A percentile compares a stretch with the other conserved stretches of the same genome.
These are phyloP conservation scores for Rubia occidens DNA, from an alignment of 305 asterid genomes.

Conservation along the genomic window DNA sequence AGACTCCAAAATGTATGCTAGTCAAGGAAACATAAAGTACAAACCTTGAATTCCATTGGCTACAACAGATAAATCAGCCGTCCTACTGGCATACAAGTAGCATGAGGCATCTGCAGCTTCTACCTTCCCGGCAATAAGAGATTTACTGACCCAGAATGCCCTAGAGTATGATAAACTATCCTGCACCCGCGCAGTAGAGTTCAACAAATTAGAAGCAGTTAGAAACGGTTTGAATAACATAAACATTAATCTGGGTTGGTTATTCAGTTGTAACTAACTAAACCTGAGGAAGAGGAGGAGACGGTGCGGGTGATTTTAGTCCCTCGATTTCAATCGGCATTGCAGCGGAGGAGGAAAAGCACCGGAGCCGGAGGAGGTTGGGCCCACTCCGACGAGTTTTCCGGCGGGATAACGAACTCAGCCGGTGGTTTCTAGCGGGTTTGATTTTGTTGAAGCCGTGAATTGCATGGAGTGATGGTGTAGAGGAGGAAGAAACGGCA, in stretches of 20 bases:
- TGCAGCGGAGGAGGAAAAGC: slow-evolving; percentile 13
- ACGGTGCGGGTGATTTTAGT: slow-evolving; percentile 29
- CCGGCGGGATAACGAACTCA: neutral
- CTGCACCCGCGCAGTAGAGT: slow-evolving; percentile 34
- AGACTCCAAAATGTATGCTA: neutral
- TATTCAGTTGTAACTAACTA: neutral
- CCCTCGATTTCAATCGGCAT: slow-evolving; percentile 46
- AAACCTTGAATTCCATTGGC: slow-evolving; percentile 56
- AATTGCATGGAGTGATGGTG: slow-evolving; percentile 4
- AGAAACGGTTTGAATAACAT: neutral
- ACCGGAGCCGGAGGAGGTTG: slow-evolving; percentile 4
- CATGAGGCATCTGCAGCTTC: slow-evolving; percentile 55
- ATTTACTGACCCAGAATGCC: slow-evolving; percentile 82
- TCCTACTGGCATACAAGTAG: slow-evolving; percentile 61
- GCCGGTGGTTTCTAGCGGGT: neutral
- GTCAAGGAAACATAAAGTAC: slow-evolving; percentile 6
- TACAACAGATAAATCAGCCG: slow-evolving; percentile 46
- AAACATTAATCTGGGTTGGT: neutral
- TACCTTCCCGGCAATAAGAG: slow-evolving; percentile 69
- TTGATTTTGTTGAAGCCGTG: neutral
- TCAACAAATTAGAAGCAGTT: neutral
- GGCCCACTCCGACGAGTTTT: neutral
- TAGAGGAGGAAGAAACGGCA: slow-evolving; percentile 1
- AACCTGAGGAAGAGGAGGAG: slow-evolving; percentile 33
- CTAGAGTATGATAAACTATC: slow-evolving; percentile 46